Base-by-base conservation (phyloP, 2,329 filamentous ascomycete genomes). In the Phymatotrichopsis omnivora region DNA sequence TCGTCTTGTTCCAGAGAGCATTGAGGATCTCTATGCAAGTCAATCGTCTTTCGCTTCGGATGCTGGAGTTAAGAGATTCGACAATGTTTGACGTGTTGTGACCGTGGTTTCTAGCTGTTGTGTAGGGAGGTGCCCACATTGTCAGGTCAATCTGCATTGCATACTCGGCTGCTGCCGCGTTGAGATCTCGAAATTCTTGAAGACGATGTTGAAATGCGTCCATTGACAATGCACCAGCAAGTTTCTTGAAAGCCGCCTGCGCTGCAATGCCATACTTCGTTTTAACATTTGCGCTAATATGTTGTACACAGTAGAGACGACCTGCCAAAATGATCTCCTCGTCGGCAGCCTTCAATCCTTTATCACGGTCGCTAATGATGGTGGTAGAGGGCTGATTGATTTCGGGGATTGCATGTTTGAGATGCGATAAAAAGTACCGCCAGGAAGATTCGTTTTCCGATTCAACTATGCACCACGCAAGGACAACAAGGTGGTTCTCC, bases 311-410 rank as follows among this genome's bases (percentile, higher is more conserved):
- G 19, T 38, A 4, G 8, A 4, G 29, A 37, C 30, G 30, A 31
- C 24, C 7, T n/a, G 4, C 4, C 2, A 16, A 19, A 11, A 10
- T 20, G 3, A 23, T 17, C 8, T 46, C 24, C 5, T 28, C 16
- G 19, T 46, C 42, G 24, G 22, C 42, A 4, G 23, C 35, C 6
- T 39, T 7, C 4, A 45, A 10, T 1, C 42, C 33, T 30, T 43
- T 47, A 23, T 47, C 38, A 2, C 24, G 12, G 20, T 47, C 27
- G 19, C 33, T 44, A 20, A 47, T 49, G 3, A 47, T 7, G 3
- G 35, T 49, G 4, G 32, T 36, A 34, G 23, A 16, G 5, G 8
- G 28, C 3, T 35, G 5, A 11, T n/a, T 12, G 3, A 22, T 17
- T 11, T 41, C 20, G 2, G n/a, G 28, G 3, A 49, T 45, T 23